These are phyloP conservation scores for Nigrospora sphaerica DNA, from an alignment of 2,329 filamentous ascomycete species.

Conservation along the genomic window DNA sequence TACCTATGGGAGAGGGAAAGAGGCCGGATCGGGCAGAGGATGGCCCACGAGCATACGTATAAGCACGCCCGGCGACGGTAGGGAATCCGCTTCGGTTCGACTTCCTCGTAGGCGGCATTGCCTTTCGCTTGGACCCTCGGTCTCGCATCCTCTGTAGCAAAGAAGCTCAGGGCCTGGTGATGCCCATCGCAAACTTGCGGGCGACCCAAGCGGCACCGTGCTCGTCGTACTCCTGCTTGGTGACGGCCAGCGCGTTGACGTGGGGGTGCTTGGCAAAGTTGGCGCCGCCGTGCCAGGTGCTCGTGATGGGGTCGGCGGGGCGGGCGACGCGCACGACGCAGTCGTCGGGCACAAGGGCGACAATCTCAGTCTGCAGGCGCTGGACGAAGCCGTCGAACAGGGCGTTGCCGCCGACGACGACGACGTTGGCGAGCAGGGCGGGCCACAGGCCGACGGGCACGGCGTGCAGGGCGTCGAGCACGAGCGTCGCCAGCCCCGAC, in stretches of 20 bases:
- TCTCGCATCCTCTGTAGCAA: too few relatives aligned
- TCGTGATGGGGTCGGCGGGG: constrained; percentile 66
- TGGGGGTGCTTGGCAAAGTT: constrained; percentile 55
- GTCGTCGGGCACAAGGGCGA: constrained; percentile 65
- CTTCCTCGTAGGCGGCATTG: too few relatives aligned
- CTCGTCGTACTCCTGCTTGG: constrained; percentile 85
- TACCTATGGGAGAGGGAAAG: too few relatives aligned
- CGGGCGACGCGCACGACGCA: constrained; percentile 69
- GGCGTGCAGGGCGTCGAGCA: constrained; percentile 68
- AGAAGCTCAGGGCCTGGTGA: too few relatives aligned
- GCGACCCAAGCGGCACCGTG: constrained; percentile 69
- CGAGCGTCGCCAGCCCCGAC: constrained; percentile 73
- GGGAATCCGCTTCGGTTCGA: too few relatives aligned
- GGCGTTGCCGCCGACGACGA: constrained; percentile 83
- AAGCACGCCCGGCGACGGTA: too few relatives aligned
- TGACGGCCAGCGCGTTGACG: constrained; percentile 65
- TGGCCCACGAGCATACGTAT: too few relatives aligned
- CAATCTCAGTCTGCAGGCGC: constrained; percentile 68
- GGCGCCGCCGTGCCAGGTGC: constrained; percentile 81
- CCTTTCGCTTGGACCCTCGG: too few relatives aligned
- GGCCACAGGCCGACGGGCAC: constrained; percentile 81
- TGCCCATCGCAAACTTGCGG: constrained; percentile 54
- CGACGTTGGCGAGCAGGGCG: constrained; percentile 74
- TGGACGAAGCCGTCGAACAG: constrained; percentile 75
- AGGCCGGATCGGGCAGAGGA: too few relatives aligned